Percentiles rank a stretch among this genome's conserved stretches.
Evolutionary conservation across 2,329 filamentous ascomycete genomes (phyloP).

Genomic region (Bipolaris sorokiniana): DNA sequence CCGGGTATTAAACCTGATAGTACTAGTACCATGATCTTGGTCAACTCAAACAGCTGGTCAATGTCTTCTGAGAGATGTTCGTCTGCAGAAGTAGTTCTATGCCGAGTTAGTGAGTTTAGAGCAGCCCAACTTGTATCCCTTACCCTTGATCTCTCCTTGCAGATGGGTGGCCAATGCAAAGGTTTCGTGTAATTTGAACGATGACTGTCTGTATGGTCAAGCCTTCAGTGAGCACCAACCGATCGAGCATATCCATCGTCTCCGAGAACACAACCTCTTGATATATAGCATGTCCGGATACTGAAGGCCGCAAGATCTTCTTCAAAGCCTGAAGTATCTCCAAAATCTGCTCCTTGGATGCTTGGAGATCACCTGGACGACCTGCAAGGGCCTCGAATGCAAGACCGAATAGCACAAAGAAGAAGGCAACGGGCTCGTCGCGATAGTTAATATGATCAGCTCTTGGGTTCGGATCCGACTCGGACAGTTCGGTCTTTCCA

Average conservation of each 20-base stretch:
- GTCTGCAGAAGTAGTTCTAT: conserved; percentile 56
- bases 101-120: conserved; percentile 8
- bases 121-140: conserved; percentile 28
- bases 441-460: conserved; percentile 89
- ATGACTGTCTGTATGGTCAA: conserved; percentile 89
- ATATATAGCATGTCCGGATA: conserved; percentile 96
- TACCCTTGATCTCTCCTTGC: conserved; percentile 71
- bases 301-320: conserved; percentile 92
- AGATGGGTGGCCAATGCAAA: conserved; percentile 90
- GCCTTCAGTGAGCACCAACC: conserved; percentile 88
- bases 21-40: conserved; percentile 92
- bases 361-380: conserved; percentile 72
- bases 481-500: conserved; percentile 66
- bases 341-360: conserved; percentile 77
- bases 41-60: conserved; percentile 96
- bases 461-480: conserved; percentile 57
- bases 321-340: conserved; percentile 90
- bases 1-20: conserved; percentile 87
- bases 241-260: conserved; percentile 93
- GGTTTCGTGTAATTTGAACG: conserved; percentile 87
- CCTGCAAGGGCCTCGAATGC: conserved; percentile 95
- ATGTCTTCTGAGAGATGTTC: conserved; percentile 93
- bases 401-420: conserved; percentile 96
- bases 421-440: conserved; percentile 97
- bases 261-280: conserved; percentile 95